Base-by-base conservation (phyloP, 371 early-diverging fungal genomes). In the Mortierella sp. region DNA sequence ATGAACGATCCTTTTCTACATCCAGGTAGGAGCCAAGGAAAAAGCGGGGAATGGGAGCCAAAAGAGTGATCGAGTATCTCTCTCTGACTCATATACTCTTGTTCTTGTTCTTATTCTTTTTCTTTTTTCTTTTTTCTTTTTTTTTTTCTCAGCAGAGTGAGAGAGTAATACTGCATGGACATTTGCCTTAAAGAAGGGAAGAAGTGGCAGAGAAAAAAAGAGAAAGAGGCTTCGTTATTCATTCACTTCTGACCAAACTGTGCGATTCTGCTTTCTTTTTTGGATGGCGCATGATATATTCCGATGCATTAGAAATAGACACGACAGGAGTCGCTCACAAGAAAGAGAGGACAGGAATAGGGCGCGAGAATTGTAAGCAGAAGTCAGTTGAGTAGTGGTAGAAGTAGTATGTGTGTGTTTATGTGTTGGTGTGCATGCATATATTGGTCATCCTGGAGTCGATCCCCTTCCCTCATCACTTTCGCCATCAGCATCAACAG, bases 321-420 rank as follows among this genome's bases (percentile, higher is more conserved):
- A 70, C 56, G 66, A 70, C 37, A 60, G 65, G 59, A 74, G 81
- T 55, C 75, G 87, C 19, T 76, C 77, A 14, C 77, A 71, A 26
- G 77, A 76, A 57, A 45, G 69, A 55, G 77, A 76, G 19, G 77
- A 76, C 43, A 53, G 72, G 44, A 76, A 52, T 43, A 67, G 77
- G 29, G 64, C 65, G 26, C 66, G 72, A 47, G 77, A 76, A 51
- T 68, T 76, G 77, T 76, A 76, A 76, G 68, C 46, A 50, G 47
- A 19, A 51, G 43, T 47, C 25, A 16, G 28, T 23, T 21, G 47
- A n/a, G n/a, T n/a, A n/a, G n/a, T n/a, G n/a, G n/a, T 37, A 37
- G 37, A 5, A 37, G 37, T 37, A 37, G 37, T 37, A 9, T 37
- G 37, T 37, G 3, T 37, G 37, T 37, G 37, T 37, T 5, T 37